Conservation (phyloP, 2,329 filamentous ascomycete genomes). For the Metarhizium robertsii region DNA sequence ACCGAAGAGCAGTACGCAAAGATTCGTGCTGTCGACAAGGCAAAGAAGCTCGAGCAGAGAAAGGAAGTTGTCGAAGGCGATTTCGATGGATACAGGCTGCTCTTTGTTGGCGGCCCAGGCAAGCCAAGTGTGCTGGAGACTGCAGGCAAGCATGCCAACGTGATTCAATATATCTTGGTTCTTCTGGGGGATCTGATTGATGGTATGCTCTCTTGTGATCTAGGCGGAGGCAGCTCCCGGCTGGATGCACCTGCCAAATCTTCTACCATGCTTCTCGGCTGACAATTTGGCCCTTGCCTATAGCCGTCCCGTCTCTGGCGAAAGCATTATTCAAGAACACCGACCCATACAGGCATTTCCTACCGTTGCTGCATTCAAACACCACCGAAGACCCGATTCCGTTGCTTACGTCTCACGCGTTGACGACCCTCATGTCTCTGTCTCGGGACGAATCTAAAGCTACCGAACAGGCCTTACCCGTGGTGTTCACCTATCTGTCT, state of each 20-base stretch:
- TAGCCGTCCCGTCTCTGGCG: conserved; percentile 72
- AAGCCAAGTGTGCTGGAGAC: conserved; percentile 67
- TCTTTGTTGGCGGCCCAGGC: conserved; percentile 72
- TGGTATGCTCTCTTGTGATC: conserved; percentile 41
- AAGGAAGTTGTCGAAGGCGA: conserved; percentile 74
- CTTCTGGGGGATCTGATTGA: conserved; percentile 80
- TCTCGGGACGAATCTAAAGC: conserved; percentile 54
- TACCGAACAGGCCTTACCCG: conserved; percentile 68
- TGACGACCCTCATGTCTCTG: conserved; percentile 67
- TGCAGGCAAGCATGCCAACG: conserved; percentile 76
- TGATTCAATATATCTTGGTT: conserved; percentile 91
- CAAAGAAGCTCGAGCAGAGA: conserved; percentile 75
- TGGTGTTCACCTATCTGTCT: conserved; percentile 79
- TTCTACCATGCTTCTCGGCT: not conserved
- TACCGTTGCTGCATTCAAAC: conserved; percentile 78
- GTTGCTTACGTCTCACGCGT: conserved; percentile 78
- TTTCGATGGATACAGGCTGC: conserved; percentile 65
- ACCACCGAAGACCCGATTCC: conserved; percentile 70
- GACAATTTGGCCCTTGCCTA: not conserved
- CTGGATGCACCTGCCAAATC: not conserved
- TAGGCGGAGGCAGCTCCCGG: not conserved
- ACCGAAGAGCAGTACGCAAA: conserved; percentile 89
- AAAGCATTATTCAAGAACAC: conserved; percentile 65
- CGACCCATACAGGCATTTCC: conserved; percentile 72
- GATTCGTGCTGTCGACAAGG: conserved; percentile 95